These are phyloP conservation scores for Dactylellina drechsleri DNA, from an alignment of 2,329 filamentous ascomycete species.

Conservation along the genomic window DNA sequence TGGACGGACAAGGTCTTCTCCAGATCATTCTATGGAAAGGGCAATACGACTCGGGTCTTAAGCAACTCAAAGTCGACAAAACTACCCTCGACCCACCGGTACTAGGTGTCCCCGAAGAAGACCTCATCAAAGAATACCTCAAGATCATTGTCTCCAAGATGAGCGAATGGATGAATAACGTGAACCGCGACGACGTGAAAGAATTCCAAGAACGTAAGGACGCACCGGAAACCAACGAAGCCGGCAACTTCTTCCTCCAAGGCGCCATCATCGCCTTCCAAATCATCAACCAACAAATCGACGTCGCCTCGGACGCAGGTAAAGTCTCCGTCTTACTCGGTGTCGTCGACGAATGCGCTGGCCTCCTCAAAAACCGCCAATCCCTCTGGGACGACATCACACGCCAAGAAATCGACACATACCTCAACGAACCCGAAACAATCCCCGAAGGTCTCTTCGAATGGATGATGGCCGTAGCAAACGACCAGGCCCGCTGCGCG, in stretches of 20 bases:
- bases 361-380: constrained; percentile 83
- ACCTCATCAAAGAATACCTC: constrained; percentile 92
- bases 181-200: constrained; percentile 81
- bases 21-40: constrained; percentile 94
- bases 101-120: constrained; percentile 86
- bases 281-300: constrained; percentile 92
- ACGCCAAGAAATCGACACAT: constrained; percentile 82
- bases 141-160: constrained; percentile 94
- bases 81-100: constrained; percentile 84
- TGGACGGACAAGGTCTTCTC: constrained; percentile 86
- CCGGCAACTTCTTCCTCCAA: constrained; percentile 57
- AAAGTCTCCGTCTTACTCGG: constrained; percentile 92
- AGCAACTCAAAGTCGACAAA: constrained; percentile 81
- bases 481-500: constrained; percentile 98
- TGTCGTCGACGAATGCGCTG: constrained; percentile 95
- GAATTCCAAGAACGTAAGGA: constrained; percentile 78
- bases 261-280: constrained; percentile 76
- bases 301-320: constrained; percentile 83
- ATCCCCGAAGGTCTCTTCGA: constrained; percentile 66
- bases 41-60: constrained; percentile 96
- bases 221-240: constrained; percentile 57
- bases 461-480: constrained; percentile 95
- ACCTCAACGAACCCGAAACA: constrained; percentile 66
- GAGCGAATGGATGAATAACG: constrained; percentile 97
- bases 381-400: constrained; percentile 86